These are phyloP conservation scores for Amesomyces nigricolor DNA, from an alignment of 2,329 filamentous ascomycete species.

Conservation along the genomic window DNA sequence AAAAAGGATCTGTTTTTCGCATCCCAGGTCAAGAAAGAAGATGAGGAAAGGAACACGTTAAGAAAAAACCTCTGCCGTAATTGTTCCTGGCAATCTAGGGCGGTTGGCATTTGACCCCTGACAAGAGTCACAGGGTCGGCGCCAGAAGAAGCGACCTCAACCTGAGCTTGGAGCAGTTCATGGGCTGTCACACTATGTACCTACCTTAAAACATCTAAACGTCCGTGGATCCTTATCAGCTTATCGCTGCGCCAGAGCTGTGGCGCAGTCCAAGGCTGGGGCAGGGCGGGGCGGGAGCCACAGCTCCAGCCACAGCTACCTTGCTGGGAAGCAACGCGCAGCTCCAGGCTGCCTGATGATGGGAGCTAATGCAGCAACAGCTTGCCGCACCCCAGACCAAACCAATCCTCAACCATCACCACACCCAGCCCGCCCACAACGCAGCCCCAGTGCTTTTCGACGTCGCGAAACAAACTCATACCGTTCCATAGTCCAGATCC, in stretches of 20 bases:
- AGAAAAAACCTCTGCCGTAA: too few species aligned
- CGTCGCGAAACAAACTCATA: neutral
- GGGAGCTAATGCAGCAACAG: slow-evolving; percentile 22
- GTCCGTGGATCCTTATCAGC: neutral
- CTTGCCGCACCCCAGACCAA: neutral
- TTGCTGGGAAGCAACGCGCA: slow-evolving; percentile 31
- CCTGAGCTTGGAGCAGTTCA: too few species aligned
- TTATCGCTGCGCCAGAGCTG: neutral
- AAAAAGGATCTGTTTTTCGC: too few species aligned
- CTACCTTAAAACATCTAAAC: too few species aligned
- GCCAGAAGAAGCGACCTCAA: too few species aligned
- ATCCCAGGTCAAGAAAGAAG: too few species aligned
- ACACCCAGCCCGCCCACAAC: slow-evolving; percentile 4
- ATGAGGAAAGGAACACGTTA: too few species aligned
- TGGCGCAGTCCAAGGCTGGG: slow-evolving; percentile 11
- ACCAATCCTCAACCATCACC: slow-evolving; percentile 11
- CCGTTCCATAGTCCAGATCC: neutral
- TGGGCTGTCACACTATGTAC: too few species aligned
- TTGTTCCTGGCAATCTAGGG: too few species aligned
- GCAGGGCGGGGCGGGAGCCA: slow-evolving; percentile 16
- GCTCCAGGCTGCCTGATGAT: slow-evolving; percentile 43
- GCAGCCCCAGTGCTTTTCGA: neutral
- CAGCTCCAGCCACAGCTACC: slow-evolving; percentile 14
- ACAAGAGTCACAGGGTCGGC: too few species aligned
- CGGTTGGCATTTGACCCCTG: too few species aligned